Base-by-base conservation (phyloP, 2,329 filamentous ascomycete genomes). In the Beauveria australis region DNA sequence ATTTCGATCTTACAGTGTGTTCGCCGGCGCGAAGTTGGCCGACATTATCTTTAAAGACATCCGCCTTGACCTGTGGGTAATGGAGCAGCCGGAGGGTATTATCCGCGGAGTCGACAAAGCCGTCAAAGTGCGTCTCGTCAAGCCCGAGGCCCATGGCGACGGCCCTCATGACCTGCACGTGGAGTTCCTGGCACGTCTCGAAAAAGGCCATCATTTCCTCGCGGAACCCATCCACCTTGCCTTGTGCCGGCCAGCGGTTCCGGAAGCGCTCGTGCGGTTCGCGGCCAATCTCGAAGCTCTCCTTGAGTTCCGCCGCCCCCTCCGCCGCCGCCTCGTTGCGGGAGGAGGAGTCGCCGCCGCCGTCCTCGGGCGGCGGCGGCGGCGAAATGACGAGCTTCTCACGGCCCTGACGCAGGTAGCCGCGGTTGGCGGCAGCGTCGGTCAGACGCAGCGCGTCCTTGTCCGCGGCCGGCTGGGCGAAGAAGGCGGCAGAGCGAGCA, bases 61-160 rank as follows among this genome's bases (percentile, higher is more conserved):
- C 78, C 63, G 83, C 85, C 60, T 77, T 73, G 22, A 92, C 87
- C 10, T 82, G 75, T 0, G 89, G 89, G 69, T 94, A 94, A 71
- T 93, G 89, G 66, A 94, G 78, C 63, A 94, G 75, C 6, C 90
- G 81, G 64, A 93, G 76, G 1, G 79, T 89, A 68, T 91, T 89
- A 69, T 89, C 86, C 1, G 85, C 86, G 1, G 76, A 82, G 66
- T 88, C 83, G 0, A 91, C 87, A 69, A 83, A 95, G 5, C 71
- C 67, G 67, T 96, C 91, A 68, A 97, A 97, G 79, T 88, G 95
- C 4, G 67, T 68, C 67, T 87, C 81, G 0, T 86, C 81, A 18
- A 94, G 76, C 0, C 82, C 87, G 83, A 96, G 85, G 0, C 89
- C 91, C n/a, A 93, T 75, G 0, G 90, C 91, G 64, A 96, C 90